Base-by-base conservation (phyloP, 1,284 basidiomycete species). In the Bjerkandera adusta region DNA sequence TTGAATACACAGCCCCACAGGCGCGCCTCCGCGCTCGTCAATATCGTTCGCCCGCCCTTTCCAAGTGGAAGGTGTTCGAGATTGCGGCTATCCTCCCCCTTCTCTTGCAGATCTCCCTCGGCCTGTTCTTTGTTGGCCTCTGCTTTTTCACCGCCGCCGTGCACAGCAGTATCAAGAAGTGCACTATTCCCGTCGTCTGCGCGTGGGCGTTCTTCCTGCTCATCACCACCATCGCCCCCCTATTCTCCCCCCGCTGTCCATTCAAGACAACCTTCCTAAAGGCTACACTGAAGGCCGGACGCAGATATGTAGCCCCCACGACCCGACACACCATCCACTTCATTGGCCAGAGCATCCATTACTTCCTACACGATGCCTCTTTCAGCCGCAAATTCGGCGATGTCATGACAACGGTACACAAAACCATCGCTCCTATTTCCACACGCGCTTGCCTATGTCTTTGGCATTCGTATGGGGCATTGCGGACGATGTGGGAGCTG, bases 121-220 rank as follows among this genome's bases (percentile, higher is more conserved):
- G 36, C 5, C 36, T 46, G 26, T 46, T 46, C 21, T 36, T 46
- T 29, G n/a, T 46, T 20, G 44, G 44, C 8, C 26, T 46, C 24
- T 46, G 44, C 44, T 29, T 46, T 20, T 46, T 46, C 36, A 46
- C 44, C 3, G 15, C 20, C n/a, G 35, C 22, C 21, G 36, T 34
- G 18, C 18, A 46, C 16, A 20, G 15, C 13, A 20, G 11, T 20
- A 29, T 34, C 6, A 21, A 29, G 8, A 12, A 22, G 2, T 38
- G 27, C 12, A 32, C 33, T 7, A 7, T 46, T 13, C 44, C 44
- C 11, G 36, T 46, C 20, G 36, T 46, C 11, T 26, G 26, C 3
- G 44, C 7, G 13, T 46, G 44, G 44, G 44, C 25, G 4, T 21
- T 46, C 7, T 30, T 38, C 8, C 34, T 46, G 27, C 5, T 39